These are phyloP conservation scores for Eucommia ulmoides DNA, from an alignment of 257 asterid genomes.

Conservation along the genomic window DNA sequence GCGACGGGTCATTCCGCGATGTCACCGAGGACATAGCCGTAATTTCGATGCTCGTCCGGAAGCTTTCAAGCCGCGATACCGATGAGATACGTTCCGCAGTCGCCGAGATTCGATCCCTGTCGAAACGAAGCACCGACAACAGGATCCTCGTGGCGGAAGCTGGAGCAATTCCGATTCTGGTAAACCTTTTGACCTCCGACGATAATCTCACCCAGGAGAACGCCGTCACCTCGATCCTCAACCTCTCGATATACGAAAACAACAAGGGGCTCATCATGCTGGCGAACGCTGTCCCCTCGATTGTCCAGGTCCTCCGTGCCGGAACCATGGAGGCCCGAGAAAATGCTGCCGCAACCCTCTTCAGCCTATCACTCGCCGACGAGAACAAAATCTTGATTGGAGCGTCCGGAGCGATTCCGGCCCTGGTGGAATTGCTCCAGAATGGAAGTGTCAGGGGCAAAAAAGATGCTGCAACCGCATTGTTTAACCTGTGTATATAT, in stretches of 20 bases:
- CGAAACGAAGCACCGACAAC: background rate
- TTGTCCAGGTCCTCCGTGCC: background rate
- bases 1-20: background rate
- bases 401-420: background rate
- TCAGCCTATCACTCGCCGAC: background rate
- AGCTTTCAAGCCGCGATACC: background rate
- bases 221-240: background rate
- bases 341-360: background rate
- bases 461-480: background rate
- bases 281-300: background rate
- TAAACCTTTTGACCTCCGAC: background rate
- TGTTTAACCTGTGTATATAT: background rate
- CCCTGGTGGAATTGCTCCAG: constrained; percentile 1
- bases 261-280: background rate
- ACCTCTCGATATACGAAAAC: background rate
- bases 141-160: constrained; percentile 1
- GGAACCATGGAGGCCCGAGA: background rate
- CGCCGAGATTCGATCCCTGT: background rate
- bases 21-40: background rate
- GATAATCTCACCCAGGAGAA: background rate
- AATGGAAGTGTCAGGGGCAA: background rate
- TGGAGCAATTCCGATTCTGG: background rate
- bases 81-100: background rate
- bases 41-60: background rate
- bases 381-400: background rate